Evolutionary conservation across 179 eudicot species (phyloP).

Genomic region (Dionaea muscipula): DNA sequence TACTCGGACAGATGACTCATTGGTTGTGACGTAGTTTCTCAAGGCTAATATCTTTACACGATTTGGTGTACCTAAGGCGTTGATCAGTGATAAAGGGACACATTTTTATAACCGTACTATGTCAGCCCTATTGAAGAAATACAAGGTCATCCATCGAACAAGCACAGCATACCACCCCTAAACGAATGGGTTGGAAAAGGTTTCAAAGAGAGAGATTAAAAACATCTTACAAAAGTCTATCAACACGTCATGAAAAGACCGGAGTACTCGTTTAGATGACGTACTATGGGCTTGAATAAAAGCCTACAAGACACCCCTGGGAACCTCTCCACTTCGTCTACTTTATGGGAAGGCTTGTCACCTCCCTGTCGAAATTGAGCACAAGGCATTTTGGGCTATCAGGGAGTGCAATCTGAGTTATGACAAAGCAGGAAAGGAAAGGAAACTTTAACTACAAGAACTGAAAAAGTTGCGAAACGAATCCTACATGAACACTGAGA

Average conservation of each 20-base stretch:
- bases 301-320: constrained; percentile 4
- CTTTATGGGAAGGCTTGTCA: neutral
- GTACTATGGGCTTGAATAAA: constrained; percentile 7
- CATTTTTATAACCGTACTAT: no score
- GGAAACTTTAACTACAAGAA: neutral
- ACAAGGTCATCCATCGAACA: no score
- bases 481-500: neutral
- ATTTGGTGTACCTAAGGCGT: no score
- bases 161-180: no score
- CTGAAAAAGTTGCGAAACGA: neutral
- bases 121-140: no score
- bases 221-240: neutral
- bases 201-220: neutral
- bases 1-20: no score
- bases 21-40: no score
- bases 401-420: neutral
- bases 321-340: neutral
- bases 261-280: neutral
- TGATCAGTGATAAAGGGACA: no score
- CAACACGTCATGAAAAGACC: constrained; percentile 5
- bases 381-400: constrained; percentile 7
- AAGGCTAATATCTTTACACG: no score
- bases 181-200: no score
- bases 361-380: constrained; percentile 5
- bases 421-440: neutral